Percentiles rank a stretch among this genome's conserved stretches.
Evolutionary conservation across 2,329 filamentous ascomycete species (phyloP).

Genomic region (Ascomycota sp.): DNA sequence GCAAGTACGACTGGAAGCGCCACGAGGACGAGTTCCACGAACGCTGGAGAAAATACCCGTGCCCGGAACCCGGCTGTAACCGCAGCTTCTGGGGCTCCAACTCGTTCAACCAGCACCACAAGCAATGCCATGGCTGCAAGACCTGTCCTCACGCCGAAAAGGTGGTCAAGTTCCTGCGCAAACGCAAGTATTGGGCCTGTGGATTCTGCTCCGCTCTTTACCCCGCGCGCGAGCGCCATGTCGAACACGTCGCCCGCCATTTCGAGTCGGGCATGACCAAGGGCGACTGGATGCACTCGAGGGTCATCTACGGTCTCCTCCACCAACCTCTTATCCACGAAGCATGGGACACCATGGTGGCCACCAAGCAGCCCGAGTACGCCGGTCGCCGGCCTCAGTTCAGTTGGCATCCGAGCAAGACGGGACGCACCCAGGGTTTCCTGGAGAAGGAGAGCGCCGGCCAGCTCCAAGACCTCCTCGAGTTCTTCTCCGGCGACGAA

Average conservation of each 20-base stretch:
- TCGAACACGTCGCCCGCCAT: constrained; percentile 47
- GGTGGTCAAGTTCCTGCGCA: constrained; percentile 40
- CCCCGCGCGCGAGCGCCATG: constrained; percentile 42
- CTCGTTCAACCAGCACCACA: constrained; percentile 48
- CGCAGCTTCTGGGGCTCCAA: constrained; percentile 48
- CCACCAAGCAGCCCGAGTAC: constrained; percentile 33
- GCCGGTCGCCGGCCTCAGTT: constrained; percentile 34
- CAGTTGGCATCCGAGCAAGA: constrained; percentile 38
- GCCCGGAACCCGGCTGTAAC: constrained; percentile 41
- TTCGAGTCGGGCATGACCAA: constrained; percentile 43
- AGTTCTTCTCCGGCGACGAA: constrained; percentile 39
- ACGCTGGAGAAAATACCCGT: constrained; percentile 46
- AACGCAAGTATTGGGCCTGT: constrained; percentile 48
- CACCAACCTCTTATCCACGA: constrained; percentile 42
- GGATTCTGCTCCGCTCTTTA: constrained; percentile 46
- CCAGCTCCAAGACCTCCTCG: constrained; percentile 42
- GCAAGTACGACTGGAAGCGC: constrained; percentile 49
- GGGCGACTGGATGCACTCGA: constrained; percentile 47
- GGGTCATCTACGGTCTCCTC: constrained; percentile 46
- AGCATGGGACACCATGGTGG: constrained; percentile 38
- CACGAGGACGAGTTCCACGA: constrained; percentile 53
- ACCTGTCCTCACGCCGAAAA: constrained; percentile 45
- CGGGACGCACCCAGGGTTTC: constrained; percentile 34
- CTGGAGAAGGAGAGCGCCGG: constrained; percentile 42
- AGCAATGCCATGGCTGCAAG: constrained; percentile 42